A percentile compares a stretch with the other conserved stretches of the same genome.
phyloP scores from a whole-genome alignment of 176 grass and related monocot species.

The Lolium multiflorum region DNA sequence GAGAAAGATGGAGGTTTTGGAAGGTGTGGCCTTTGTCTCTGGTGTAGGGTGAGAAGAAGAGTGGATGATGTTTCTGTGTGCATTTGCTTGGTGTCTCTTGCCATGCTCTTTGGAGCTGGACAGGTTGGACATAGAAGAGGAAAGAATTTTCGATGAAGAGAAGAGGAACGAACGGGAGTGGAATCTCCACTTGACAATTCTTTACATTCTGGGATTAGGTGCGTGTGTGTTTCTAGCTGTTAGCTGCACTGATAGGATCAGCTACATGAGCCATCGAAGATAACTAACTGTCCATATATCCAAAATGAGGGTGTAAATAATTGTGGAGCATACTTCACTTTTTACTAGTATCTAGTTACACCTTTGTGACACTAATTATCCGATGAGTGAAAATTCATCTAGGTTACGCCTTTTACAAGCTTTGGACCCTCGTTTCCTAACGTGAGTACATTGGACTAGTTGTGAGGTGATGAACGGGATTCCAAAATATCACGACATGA shows the following conservation, averaged over 20 bases:
- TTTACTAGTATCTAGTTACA: no score
- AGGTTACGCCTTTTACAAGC: no score
- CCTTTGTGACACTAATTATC: no score
- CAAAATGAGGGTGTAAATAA: neutral
- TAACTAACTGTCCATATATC: neutral
- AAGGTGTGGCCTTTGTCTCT: conserved; percentile 11
- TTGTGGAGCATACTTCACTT: no score
- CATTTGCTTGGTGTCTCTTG: conserved; percentile 40
- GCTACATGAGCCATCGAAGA: neutral
- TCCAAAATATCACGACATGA: no score
- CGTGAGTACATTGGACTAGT: no score
- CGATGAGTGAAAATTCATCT: no score
- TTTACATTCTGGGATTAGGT: conserved; percentile 5
- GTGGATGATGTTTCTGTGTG: neutral
- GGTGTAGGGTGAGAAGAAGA: conserved; percentile 11
- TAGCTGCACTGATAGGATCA: neutral
- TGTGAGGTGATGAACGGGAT: no score
- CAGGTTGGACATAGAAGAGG: conserved; percentile 52
- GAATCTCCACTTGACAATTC: conserved; percentile 38
- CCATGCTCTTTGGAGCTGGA: conserved; percentile 19
- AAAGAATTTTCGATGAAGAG: no score
- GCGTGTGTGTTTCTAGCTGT: neutral
- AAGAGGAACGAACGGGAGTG: neutral
- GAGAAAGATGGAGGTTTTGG: neutral
- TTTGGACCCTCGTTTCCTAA: no score